Evolutionary conservation across 352 stramenopile genomes (phyloP).

Genomic region (Paralagenidium karlingii): DNA sequence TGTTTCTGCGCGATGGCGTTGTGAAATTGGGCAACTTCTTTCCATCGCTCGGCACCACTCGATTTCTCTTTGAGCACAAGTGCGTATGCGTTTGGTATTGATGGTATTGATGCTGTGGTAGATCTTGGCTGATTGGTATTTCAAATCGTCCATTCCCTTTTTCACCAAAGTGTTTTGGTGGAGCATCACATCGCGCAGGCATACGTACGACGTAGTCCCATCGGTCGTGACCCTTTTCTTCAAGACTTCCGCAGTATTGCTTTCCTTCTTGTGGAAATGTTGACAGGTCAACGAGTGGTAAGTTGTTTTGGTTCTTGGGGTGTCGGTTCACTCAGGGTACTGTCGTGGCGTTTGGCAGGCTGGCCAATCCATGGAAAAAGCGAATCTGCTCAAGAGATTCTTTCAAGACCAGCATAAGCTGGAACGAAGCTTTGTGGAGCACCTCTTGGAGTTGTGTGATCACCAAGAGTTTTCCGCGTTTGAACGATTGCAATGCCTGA

Average conservation of each 20-base stretch:
- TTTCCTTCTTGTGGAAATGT: slow-evolving; percentile 46
- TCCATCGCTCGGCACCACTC: slow-evolving; percentile 12
- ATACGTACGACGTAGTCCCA: slow-evolving; percentile 11
- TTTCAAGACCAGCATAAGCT: no score
- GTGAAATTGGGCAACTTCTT: slow-evolving; percentile 28
- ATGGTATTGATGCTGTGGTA: background rate
- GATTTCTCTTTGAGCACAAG: slow-evolving; percentile 8
- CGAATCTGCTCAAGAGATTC: no score
- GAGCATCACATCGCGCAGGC: slow-evolving; percentile 15
- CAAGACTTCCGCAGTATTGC: slow-evolving; percentile 41
- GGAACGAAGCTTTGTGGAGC: no score
- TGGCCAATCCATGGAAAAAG: no score
- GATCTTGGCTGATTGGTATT: background rate
- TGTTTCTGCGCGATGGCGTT: slow-evolving; percentile 20
- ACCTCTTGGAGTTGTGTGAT: no score
- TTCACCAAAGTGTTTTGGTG: slow-evolving; percentile 10
- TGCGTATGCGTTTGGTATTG: slow-evolving; percentile 4
- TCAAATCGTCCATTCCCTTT: background rate
- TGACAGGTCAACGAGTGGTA: slow-evolving; percentile 26
- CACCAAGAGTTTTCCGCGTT: no score
- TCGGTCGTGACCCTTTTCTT: slow-evolving; percentile 2
- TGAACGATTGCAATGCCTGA: no score
- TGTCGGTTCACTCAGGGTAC: no score
- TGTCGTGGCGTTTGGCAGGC: no score
- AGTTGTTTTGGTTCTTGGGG: no score